Percentiles rank a stretch among this genome's conserved stretches.
Evolutionary conservation across 106 monocot species (phyloP).

Genomic region (Platanthera guangdongensis): DNA sequence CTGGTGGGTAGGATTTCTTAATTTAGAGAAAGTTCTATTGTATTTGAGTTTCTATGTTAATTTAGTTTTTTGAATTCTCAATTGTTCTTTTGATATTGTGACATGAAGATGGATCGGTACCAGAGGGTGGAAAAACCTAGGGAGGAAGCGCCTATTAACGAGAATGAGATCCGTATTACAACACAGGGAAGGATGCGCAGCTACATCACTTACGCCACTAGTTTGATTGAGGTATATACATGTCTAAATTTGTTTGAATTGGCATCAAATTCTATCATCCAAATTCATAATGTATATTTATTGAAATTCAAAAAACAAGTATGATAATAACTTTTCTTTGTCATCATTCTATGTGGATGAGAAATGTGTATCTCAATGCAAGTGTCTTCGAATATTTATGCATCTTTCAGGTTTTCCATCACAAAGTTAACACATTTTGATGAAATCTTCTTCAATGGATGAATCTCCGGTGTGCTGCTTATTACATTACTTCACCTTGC

Average conservation of each 20-base stretch:
- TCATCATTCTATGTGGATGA: background rate
- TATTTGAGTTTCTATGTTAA: background rate
- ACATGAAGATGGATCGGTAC: constrained; percentile 48
- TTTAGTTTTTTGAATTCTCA: background rate
- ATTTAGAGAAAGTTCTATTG: background rate
- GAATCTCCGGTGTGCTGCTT: background rate
- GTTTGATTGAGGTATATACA: constrained; percentile 31
- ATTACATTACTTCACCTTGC: background rate
- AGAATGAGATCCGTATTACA: constrained; percentile 48
- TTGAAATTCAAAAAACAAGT: background rate
- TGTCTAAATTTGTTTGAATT: background rate
- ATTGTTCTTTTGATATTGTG: constrained; percentile 1
- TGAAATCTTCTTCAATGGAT: background rate
- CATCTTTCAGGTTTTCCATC: too few species aligned
- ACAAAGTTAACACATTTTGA: background rate
- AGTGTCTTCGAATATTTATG: too few species aligned
- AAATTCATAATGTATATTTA: background rate
- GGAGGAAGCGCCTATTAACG: constrained; percentile 30
- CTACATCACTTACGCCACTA: constrained; percentile 48
- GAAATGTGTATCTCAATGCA: background rate
- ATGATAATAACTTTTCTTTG: background rate
- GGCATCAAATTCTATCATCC: background rate
- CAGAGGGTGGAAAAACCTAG: constrained; percentile 45
- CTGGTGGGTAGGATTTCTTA: background rate
- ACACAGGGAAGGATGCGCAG: constrained; percentile 46